Conservation (phyloP, 148 eudicot species). For the Rhododendron ovatum region DNA sequence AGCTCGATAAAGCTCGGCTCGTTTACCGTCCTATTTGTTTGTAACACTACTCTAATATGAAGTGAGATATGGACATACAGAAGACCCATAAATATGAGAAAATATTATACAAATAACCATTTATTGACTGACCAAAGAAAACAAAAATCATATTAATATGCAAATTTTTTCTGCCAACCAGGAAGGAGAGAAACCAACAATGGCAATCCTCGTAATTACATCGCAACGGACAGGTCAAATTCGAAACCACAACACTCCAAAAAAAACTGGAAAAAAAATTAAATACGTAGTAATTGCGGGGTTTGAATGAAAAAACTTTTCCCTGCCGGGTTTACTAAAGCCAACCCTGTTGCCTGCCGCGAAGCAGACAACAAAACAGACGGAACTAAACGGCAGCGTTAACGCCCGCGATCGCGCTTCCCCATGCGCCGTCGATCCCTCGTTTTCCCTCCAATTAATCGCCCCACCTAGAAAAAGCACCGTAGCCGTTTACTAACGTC, state of each 20-base stretch:
- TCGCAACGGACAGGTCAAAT: not conserved
- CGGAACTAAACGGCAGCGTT: constrained; percentile 26
- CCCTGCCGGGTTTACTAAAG: constrained; percentile 33
- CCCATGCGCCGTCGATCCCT: not conserved
- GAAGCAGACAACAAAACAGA: constrained; percentile 40
- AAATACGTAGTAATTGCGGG: not conserved
- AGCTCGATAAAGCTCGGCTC: too few species aligned
- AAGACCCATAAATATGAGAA: not conserved
- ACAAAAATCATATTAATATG: too few species aligned
- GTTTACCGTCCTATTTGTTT: too few species aligned
- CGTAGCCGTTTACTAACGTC: constrained; percentile 13
- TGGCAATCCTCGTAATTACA: not conserved
- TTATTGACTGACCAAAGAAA: not conserved
- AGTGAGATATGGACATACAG: not conserved
- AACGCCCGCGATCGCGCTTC: not conserved
- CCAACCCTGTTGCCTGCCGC: constrained; percentile 48
- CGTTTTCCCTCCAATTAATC: not conserved
- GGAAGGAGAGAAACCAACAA: not conserved
- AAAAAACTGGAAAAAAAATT: not conserved
- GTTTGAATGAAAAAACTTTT: not conserved
- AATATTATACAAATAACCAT: too few species aligned
- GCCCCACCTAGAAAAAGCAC: not conserved
- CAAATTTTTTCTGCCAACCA: too few species aligned
- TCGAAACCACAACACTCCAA: not conserved
- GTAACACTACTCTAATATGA: not conserved